Conservation (phyloP, 2,329 filamentous ascomycete genomes). For the Monosporascus sp. region DNA sequence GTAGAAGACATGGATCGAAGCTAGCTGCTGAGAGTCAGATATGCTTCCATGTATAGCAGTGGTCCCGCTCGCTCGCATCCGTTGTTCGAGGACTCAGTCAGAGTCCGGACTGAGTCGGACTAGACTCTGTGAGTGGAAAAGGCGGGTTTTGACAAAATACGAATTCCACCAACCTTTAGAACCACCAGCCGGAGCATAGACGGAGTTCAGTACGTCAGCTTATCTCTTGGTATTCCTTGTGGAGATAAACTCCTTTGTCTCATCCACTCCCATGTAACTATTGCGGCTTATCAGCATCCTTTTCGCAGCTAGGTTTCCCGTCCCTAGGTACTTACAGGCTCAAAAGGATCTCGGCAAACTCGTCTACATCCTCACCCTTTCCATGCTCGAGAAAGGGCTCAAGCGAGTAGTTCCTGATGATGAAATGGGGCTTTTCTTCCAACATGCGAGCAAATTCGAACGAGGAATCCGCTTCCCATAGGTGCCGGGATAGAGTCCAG, state of each 20-base stretch:
- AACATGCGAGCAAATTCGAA: conserved; percentile 23
- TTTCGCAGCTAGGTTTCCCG: not conserved
- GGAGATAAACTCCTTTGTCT: conserved; percentile 16
- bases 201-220: no score
- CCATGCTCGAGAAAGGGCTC: conserved; percentile 23
- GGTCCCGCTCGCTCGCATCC: no score
- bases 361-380: conserved; percentile 24
- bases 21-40: no score
- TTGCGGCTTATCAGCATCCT: conserved; percentile 5
- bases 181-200: no score
- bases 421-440: conserved; percentile 20
- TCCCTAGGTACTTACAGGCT: conserved; percentile 13
- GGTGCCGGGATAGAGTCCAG: conserved; percentile 25
- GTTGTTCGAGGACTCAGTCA: no score
- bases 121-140: no score
- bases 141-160: no score
- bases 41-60: no score
- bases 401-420: conserved; percentile 24
- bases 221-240: no score
- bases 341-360: conserved; percentile 25
- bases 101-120: no score
- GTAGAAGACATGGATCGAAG: no score
- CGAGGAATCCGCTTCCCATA: conserved; percentile 26
- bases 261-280: conserved; percentile 24
- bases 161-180: no score